A percentile compares a stretch with the other conserved stretches of the same genome.
Evolutionary conservation across 140 eudicot species (phyloP).

Genomic region (Senecio squalidus): DNA sequence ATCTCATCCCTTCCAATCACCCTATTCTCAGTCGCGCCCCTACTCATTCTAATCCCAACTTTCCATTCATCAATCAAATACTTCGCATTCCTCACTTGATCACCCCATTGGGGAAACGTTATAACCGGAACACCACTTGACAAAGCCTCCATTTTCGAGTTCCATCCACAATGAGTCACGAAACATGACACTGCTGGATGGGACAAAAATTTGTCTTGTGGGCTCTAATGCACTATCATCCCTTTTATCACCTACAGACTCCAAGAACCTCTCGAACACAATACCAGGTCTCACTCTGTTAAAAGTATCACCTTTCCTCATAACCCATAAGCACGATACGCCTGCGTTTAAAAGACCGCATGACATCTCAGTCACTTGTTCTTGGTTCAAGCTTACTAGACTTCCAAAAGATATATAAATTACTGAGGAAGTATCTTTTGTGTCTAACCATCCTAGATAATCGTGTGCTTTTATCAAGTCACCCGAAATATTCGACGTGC

Average conservation of each 20-base stretch:
- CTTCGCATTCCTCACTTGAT: constrained; percentile 51
- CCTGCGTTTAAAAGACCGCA: constrained; percentile 39
- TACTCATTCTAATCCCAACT: constrained; percentile 33
- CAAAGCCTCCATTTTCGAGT: constrained; percentile 43
- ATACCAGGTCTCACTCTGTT: neutral
- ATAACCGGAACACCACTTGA: constrained; percentile 51
- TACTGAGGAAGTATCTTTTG: constrained; percentile 38
- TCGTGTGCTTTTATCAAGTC: constrained; percentile 39
- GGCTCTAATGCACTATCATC: constrained; percentile 34
- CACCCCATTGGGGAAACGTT: constrained; percentile 52
- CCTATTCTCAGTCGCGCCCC: constrained; percentile 39
- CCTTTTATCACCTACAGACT: constrained; percentile 36
- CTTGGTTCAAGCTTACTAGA: constrained; percentile 40
- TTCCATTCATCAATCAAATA: constrained; percentile 42
- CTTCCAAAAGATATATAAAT: constrained; percentile 62
- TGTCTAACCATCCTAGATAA: constrained; percentile 42
- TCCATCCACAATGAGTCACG: constrained; percentile 55
- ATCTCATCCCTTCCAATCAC: constrained; percentile 34
- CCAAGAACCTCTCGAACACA: constrained; percentile 37
- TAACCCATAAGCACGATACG: constrained; percentile 50
- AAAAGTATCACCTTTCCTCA: constrained; percentile 23
- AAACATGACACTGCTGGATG: constrained; percentile 45
- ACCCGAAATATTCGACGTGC: constrained; percentile 20
- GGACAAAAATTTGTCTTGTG: constrained; percentile 36
- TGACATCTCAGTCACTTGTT: constrained; percentile 42